A percentile compares a stretch with the other conserved stretches of the same genome.
Conservation (phyloP, 1,284 basidiomycete species). For the Cryptococcus sp. region DNA sequence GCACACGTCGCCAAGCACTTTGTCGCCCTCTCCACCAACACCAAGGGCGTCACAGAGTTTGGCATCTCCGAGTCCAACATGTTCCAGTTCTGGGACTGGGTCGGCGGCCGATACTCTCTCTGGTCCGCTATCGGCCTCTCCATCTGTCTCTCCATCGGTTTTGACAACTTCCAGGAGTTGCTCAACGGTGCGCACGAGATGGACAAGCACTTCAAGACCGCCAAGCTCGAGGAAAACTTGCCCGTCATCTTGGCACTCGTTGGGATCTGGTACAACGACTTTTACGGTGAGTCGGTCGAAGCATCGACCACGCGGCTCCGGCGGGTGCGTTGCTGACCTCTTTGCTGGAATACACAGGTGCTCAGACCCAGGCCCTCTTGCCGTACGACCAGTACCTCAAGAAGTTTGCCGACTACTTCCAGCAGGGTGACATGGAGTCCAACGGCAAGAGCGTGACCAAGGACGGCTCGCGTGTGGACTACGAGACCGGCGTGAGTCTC, state of each 20-base stretch:
- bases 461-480: constrained; percentile 83
- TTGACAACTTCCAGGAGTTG: constrained; percentile 87
- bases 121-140: constrained; percentile 98
- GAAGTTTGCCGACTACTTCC: constrained; percentile 99
- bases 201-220: constrained; percentile 92
- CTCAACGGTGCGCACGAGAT: constrained; percentile 92
- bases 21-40: constrained; percentile 95
- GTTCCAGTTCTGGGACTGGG: constrained; percentile 99
- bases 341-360: constrained; percentile 51
- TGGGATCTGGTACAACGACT: constrained; percentile 99
- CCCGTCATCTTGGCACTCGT: constrained; percentile 88
- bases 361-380: constrained; percentile 90
- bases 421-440: constrained; percentile 99
- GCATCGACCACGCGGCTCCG: neutral
- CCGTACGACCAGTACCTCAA: constrained; percentile 99
- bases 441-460: constrained; percentile 98
- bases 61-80: constrained; percentile 91
- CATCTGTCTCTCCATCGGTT: constrained; percentile 89
- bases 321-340: neutral
- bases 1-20: constrained; percentile 97
- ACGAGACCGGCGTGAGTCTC: constrained; percentile 83
- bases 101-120: constrained; percentile 94
- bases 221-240: constrained; percentile 84
- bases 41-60: constrained; percentile 88
- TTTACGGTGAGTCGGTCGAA: constrained; percentile 66